Base-by-base conservation (phyloP, 768 basidiomycete genomes). In the Inosperma sp. region DNA sequence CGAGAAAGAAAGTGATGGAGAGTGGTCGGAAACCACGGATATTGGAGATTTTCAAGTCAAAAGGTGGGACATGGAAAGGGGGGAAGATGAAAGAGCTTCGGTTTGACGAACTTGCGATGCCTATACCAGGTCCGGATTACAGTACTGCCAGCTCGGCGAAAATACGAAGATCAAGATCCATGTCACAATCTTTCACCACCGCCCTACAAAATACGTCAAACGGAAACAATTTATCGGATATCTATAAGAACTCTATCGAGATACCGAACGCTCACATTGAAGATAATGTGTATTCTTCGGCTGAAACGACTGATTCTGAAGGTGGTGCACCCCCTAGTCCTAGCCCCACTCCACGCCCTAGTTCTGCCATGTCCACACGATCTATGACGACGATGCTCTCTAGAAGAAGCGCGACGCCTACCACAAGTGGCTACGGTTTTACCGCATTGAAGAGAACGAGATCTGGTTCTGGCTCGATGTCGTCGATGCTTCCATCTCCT, bases 1-100 rank as follows among this genome's bases (percentile, higher is more conserved):
- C 89, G 16, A 74, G 87, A 34, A 92, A 92, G 66, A 86, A 84
- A 59, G 88, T 93, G 16, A 67, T 92, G 25, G 89, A 87, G 52
- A 89, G 87, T 53, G 90, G 89, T 9, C 74, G 84, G 41, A 93
- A 91, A 56, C 91, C 88, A 4, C 74, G 76, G 22, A 63, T 82
- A 5, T 64, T 82, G 41, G 41, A 64, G 59, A 44, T 69, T 67
- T 26, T 68, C 68, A 49, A 60, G 57, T 53, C 56, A 57, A 56
- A 42, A 37, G 39, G 47, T 21, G 43, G 33, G 14, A 53, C n/a
- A n/a, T n/a, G 7, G 25, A 34, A 22, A 17, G 22, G 21, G 29
- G 36, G 40, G 36, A 42, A n/a, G 44, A 74, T 71, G 56, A 82
- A 80, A 57, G 80, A 81, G 59, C 61, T 83, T 49, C 68, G 79